These are phyloP conservation scores for Amaranthus palmeri DNA, from an alignment of 148 eudicot genomes.

Conservation along the genomic window DNA sequence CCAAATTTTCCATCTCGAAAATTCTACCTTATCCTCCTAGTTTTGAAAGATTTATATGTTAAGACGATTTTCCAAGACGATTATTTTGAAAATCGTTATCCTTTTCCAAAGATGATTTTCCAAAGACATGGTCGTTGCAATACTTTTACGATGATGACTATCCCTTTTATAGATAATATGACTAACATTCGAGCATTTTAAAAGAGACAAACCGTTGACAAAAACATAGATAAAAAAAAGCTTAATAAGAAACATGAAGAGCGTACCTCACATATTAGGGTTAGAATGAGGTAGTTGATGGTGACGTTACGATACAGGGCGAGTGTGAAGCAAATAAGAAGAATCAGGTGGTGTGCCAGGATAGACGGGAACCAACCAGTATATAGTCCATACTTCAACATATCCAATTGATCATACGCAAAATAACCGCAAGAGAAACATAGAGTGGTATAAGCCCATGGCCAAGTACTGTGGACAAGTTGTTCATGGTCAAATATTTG, in stretches of 20 bases:
- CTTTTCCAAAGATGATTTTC: too few species aligned
- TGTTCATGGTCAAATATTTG: slow-evolving; percentile 70
- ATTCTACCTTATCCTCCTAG: too few species aligned
- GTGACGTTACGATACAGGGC: slow-evolving; percentile 81
- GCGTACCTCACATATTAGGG: slow-evolving; percentile 87
- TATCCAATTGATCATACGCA: slow-evolving; percentile 93
- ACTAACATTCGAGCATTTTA: neutral
- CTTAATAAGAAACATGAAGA: neutral
- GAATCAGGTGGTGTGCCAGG: slow-evolving; percentile 76
- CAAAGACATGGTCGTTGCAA: too few species aligned
- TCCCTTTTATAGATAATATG: too few species aligned
- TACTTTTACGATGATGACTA: too few species aligned
- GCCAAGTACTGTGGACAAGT: slow-evolving; percentile 64
- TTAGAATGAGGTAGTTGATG: slow-evolving; percentile 92
- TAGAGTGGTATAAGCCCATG: slow-evolving; percentile 71
- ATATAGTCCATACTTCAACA: slow-evolving; percentile 58
- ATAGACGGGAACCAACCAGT: slow-evolving; percentile 74
- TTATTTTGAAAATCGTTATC: too few species aligned
- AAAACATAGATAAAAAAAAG: neutral
- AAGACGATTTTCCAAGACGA: too few species aligned
- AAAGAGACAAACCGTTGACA: neutral
- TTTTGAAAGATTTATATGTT: too few species aligned
- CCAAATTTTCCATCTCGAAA: too few species aligned
- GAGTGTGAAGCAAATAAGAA: slow-evolving; percentile 87
- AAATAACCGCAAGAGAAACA: slow-evolving; percentile 84